Base-by-base conservation (phyloP, 805 yeast genomes). In the Candida morakotiae region DNA sequence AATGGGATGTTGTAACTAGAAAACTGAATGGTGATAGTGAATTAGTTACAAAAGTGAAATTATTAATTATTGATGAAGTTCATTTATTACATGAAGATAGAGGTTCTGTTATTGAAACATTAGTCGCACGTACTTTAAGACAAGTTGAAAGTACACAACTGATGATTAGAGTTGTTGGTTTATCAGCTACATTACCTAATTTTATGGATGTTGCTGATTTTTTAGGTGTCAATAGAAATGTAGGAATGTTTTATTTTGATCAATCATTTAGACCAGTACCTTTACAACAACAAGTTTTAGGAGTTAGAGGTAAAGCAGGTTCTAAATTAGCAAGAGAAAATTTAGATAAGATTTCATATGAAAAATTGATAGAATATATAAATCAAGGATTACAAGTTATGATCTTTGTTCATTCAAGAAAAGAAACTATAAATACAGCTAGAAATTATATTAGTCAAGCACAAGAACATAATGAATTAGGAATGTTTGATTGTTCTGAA, bases 1-100 rank as follows among this genome's bases (percentile, higher is more conserved):
- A 89, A 53, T 91, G 98, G 98, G 98, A 93, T 63, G 97, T 93
- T 2, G 96, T 93, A 2, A 91, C 98, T 0, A 76, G 98, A 54
- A 93, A 93, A 55, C 82, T 89, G 26, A 83, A 74, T 47, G 97
- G 96, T 36, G 97, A 89, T 51, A 78, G 77, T 34, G 95, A 88
- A 47, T 60, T 89, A 32, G 86, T 87, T 2, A 78, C 84, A 9
- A 88, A 87, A 49, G 94, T 93, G 8, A 86, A 82, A 56, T 63
- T 93, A 10, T 64, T 93, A 40, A 87, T 93, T 41, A 89, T 93
- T 43, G 98, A 93, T 69, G 98, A 93, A 62, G 98, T 93, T 0
- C 98, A 93, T 71, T 67, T 93, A 53, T 71, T 93, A 37, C 98
- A 93, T 51, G 98, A 93, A 74, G 98, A 93, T 39, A 78, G 98